These are phyloP conservation scores for Lactifluus rugatus DNA, from an alignment of 768 basidiomycete genomes.

Conservation along the genomic window DNA sequence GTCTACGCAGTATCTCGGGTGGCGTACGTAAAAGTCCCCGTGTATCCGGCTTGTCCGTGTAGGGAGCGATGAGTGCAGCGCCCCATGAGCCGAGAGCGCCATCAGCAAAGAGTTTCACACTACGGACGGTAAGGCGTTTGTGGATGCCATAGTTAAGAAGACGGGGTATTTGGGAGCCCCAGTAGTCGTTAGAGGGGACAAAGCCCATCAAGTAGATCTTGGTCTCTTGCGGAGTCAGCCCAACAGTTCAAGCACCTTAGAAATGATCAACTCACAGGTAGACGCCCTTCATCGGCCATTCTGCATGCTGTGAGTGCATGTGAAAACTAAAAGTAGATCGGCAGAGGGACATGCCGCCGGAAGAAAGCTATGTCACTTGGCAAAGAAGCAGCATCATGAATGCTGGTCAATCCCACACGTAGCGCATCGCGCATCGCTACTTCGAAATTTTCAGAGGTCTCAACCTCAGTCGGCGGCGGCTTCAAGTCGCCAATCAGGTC, in stretches of 20 bases:
- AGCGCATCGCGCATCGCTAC: slow-evolving; percentile 58
- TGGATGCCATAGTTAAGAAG: slow-evolving; percentile 30
- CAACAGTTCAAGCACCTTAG: not conserved
- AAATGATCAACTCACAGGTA: slow-evolving; percentile 46
- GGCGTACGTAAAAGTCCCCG: slow-evolving; percentile 58
- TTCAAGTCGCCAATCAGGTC: slow-evolving; percentile 42
- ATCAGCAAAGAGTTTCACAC: slow-evolving; percentile 70
- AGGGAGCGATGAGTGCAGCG: slow-evolving; percentile 79
- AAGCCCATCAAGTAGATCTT: slow-evolving; percentile 55
- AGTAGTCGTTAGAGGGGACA: slow-evolving; percentile 27
- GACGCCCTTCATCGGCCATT: slow-evolving; percentile 51
- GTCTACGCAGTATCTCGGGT: slow-evolving; percentile 40
- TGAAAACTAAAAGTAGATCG: not conserved
- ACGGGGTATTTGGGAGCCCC: slow-evolving; percentile 27
- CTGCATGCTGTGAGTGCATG: slow-evolving; percentile 30
- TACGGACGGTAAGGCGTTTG: slow-evolving; percentile 32
- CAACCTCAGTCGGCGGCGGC: slow-evolving; percentile 49
- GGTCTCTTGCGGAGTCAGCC: slow-evolving; percentile 29
- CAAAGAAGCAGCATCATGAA: slow-evolving; percentile 69
- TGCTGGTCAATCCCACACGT: slow-evolving; percentile 70
- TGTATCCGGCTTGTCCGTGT: slow-evolving; percentile 66
- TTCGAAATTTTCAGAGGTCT: slow-evolving; percentile 55
- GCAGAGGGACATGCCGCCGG: slow-evolving; percentile 38
- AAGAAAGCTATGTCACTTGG: slow-evolving; percentile 52
- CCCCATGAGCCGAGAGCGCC: slow-evolving; percentile 92